Conservation (phyloP, 495 filamentous ascomycete species). For the Lophiotrema nucula region DNA sequence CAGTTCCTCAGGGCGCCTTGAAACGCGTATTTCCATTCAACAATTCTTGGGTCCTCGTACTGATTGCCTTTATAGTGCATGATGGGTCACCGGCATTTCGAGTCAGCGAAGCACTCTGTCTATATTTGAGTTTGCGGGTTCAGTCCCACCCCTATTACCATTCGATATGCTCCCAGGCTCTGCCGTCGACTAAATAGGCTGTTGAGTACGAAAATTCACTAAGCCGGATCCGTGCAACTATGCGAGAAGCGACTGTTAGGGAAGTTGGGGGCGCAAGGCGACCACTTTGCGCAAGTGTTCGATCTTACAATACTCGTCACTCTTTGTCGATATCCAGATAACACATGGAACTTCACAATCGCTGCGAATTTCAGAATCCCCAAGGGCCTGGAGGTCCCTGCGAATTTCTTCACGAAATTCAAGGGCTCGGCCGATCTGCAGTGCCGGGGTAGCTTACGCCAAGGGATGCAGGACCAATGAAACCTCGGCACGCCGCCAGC, state of each 20-base stretch:
- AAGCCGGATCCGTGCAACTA: not conserved
- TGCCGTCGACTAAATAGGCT: not conserved
- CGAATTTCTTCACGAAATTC: not conserved
- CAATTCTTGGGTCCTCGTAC: not conserved
- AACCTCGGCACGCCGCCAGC: too few relatives aligned
- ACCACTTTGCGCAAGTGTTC: not conserved
- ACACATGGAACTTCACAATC: not conserved
- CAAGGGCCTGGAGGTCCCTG: not conserved
- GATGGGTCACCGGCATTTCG: not conserved
- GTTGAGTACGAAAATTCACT: not conserved
- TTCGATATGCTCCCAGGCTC: not conserved
- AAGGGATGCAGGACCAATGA: not conserved
- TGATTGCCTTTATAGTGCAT: not conserved
- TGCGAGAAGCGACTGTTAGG: not conserved
- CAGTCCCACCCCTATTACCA: not conserved
- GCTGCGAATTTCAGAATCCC: not conserved
- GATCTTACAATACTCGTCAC: not conserved
- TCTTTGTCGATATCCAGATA: not conserved
- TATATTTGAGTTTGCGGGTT: not conserved
- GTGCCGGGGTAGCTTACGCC: not conserved
- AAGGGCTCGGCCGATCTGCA: not conserved
- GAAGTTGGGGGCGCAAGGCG: not conserved
- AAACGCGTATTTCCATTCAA: not conserved
- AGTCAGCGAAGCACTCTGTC: not conserved
- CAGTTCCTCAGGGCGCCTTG: not conserved